A percentile compares a stretch with the other conserved stretches of the same genome.
These are phyloP conservation scores for Rhizomucor pusillus DNA, from an alignment of 371 early-diverging fungal genomes.

Conservation along the genomic window DNA sequence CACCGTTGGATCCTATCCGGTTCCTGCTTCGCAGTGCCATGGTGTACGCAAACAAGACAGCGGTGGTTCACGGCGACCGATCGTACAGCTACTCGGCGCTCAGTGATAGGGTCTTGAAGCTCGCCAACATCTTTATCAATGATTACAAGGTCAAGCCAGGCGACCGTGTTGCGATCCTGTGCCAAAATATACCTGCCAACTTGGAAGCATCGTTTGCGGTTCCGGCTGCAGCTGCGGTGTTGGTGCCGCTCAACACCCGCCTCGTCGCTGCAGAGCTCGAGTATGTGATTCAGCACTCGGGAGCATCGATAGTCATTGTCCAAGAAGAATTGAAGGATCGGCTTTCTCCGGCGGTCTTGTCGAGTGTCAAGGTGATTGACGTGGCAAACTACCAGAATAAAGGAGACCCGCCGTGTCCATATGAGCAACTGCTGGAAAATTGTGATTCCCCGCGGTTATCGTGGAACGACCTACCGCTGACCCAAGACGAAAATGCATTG, in stretches of 20 bases:
- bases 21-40: constrained; percentile 55
- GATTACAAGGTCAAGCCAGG: constrained; percentile 21
- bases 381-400: constrained; percentile 16
- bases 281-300: constrained; percentile 60
- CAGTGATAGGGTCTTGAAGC: constrained; percentile 36
- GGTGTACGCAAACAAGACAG: constrained; percentile 46
- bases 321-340: constrained; percentile 45
- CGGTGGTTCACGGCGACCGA: constrained; percentile 43
- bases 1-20: constrained; percentile 45
- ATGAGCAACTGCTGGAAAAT: constrained; percentile 43
- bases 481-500: constrained; percentile 48
- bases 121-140: constrained; percentile 41
- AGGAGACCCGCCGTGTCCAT: constrained; percentile 32
- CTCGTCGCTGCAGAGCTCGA: constrained; percentile 57
- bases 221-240: constrained; percentile 58
- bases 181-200: constrained; percentile 60
- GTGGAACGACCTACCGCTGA: constrained; percentile 52
- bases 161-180: constrained; percentile 58
- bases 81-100: constrained; percentile 40
- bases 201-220: constrained; percentile 65
- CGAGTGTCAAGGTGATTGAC: constrained; percentile 14
- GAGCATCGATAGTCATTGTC: constrained; percentile 51
- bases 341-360: constrained; percentile 6
- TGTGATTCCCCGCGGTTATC: constrained; percentile 10
- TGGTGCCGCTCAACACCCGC: constrained; percentile 67